Conservation (phyloP, 75 land plant species). For the Adiantum capillusveneris region DNA sequence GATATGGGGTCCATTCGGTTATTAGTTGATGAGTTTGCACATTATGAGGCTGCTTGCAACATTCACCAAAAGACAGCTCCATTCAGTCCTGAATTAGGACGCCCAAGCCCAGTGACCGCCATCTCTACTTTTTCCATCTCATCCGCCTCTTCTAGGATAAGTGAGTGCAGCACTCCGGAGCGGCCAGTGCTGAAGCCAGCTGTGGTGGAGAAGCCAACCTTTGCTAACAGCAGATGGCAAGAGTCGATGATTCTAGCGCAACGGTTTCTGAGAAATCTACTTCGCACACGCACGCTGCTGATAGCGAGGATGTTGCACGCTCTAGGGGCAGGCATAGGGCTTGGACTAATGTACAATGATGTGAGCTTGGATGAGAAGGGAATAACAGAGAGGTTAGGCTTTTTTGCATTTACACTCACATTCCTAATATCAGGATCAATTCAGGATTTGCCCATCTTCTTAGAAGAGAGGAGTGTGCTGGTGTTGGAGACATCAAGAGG, state of each 20-base stretch:
- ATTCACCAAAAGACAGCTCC: neutral
- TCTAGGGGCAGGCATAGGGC: conserved; percentile 51
- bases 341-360: conserved; percentile 67
- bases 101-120: no score
- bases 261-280: conserved; percentile 60
- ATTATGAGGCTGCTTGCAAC: no score
- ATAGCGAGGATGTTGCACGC: conserved; percentile 57
- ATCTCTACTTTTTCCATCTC: no score
- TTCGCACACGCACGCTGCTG: conserved; percentile 65
- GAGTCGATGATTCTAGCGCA: conserved; percentile 45
- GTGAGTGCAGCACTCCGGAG: conserved; percentile 3
- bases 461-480: conserved; percentile 64
- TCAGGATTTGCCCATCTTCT: conserved; percentile 75
- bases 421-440: conserved; percentile 83
- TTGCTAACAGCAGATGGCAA: conserved; percentile 2
- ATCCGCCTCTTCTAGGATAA: neutral
- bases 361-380: conserved; percentile 42
- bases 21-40: no score
- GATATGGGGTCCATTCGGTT: conserved; percentile 4
- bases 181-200: no score
- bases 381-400: conserved; percentile 55
- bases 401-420: conserved; percentile 89
- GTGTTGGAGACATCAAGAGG: conserved; percentile 70
- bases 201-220: conserved; percentile 10
- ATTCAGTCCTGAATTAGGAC: neutral